Evolutionary conservation across 305 asterid species (phyloP).

Genomic region (Solanum hybrid): DNA sequence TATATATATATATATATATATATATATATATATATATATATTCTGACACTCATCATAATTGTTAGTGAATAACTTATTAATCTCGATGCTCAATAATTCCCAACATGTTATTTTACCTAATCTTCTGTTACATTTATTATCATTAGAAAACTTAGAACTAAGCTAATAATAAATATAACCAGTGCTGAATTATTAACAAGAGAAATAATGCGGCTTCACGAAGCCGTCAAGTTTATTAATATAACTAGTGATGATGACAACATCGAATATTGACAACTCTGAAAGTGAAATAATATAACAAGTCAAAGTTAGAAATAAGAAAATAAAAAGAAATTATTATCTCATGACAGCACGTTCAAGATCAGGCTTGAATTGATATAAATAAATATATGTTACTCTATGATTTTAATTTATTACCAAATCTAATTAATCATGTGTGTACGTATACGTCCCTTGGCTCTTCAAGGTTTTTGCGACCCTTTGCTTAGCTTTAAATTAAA

Average conservation of each 20-base stretch:
- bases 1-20: too few relatives aligned
- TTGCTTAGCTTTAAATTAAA: neutral
- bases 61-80: neutral
- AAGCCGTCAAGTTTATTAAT: neutral
- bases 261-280: neutral
- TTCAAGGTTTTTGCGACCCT: constrained; percentile 1
- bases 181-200: neutral
- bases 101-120: neutral
- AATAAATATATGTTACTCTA: neutral
- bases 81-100: neutral
- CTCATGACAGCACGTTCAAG: neutral
- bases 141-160: neutral
- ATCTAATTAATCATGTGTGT: neutral
- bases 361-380: neutral
- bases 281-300: neutral
- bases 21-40: too few relatives aligned
- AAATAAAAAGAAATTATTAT: neutral
- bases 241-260: neutral
- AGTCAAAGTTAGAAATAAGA: neutral
- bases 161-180: neutral
- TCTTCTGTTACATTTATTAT: neutral
- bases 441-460: neutral
- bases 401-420: neutral
- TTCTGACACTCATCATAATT: too few relatives aligned
- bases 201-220: neutral